These are phyloP conservation scores for Trichosporon asahii DNA, from an alignment of 1,284 basidiomycete genomes.

Conservation along the genomic window DNA sequence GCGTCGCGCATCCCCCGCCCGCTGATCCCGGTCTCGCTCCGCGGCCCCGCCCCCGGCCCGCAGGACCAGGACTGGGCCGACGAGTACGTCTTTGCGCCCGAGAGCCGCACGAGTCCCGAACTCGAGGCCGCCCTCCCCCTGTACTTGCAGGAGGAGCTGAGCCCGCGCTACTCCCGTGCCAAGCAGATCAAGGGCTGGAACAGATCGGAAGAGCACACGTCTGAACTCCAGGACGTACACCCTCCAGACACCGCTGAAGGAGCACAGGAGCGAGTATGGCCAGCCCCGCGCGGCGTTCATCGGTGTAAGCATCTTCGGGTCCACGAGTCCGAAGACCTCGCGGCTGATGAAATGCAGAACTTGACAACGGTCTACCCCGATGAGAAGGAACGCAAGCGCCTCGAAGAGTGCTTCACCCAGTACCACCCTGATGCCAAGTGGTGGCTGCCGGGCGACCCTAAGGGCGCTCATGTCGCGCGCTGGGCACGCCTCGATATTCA, in stretches of 20 bases:
- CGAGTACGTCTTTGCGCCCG: conserved; percentile 27
- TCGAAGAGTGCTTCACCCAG: conserved; percentile 36
- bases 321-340: too few relatives aligned
- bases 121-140: conserved; percentile 49
- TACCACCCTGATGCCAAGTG: conserved; percentile 48
- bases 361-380: conserved; percentile 39
- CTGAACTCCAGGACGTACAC: conserved; percentile 61
- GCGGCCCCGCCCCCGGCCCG: conserved; percentile 27
- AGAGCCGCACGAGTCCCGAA: conserved; percentile 9
- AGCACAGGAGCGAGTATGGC: conserved; percentile 50
- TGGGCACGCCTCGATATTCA: conserved; percentile 41
- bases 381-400: conserved; percentile 23
- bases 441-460: conserved; percentile 42
- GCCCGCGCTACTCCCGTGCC: conserved; percentile 44
- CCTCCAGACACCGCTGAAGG: conserved; percentile 51
- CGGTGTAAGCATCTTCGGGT: conserved; percentile 49
- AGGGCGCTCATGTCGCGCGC: conserved; percentile 38
- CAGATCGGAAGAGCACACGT: too few relatives aligned
- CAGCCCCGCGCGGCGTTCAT: conserved; percentile 59
- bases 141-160: conserved; percentile 48
- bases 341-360: conserved; percentile 31
- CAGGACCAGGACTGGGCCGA: conserved; percentile 30
- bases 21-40: conserved; percentile 26
- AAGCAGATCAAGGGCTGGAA: conserved; percentile 41
- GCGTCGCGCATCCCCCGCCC: conserved; percentile 12